phyloP scores from a whole-genome alignment of 257 asterid species.

The Catharanthus roseus region DNA sequence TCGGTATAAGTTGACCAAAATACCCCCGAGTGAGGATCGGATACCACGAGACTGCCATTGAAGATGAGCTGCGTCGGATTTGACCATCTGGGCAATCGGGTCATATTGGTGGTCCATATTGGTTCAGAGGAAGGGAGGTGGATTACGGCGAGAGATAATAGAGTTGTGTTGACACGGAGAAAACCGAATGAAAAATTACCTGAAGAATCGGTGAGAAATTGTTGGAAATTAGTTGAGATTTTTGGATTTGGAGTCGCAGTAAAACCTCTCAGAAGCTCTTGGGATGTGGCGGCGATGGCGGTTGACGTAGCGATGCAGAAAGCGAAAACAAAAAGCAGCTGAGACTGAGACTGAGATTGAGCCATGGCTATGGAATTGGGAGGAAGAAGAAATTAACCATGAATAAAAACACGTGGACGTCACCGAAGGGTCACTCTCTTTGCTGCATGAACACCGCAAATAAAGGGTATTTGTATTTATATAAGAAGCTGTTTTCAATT shows the following conservation, averaged over 20 bases:
- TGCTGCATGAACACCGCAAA: slow-evolving; percentile 11
- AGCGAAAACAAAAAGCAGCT: neutral
- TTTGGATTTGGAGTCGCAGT: slow-evolving; percentile 45
- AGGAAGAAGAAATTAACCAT: slow-evolving; percentile 10
- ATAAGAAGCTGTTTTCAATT: neutral
- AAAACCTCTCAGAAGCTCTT: slow-evolving; percentile 49
- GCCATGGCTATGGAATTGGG: neutral
- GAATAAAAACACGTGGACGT: slow-evolving; percentile 16
- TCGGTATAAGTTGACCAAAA: slow-evolving; percentile 67
- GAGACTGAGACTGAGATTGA: too few species aligned
- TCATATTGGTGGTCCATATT: slow-evolving; percentile 53
- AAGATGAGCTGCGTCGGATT: slow-evolving; percentile 44
- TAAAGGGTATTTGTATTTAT: neutral
- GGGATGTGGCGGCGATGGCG: slow-evolving; percentile 16
- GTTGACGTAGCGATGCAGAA: neutral
- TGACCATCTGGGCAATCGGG: slow-evolving; percentile 52
- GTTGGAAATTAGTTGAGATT: slow-evolving; percentile 49
- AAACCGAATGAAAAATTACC: slow-evolving; percentile 78
- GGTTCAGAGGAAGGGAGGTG: slow-evolving; percentile 59
- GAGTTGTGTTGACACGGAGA: slow-evolving; percentile 45
- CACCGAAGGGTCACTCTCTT: slow-evolving; percentile 9
- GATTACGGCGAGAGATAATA: slow-evolving; percentile 48
- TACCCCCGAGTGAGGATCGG: slow-evolving; percentile 57
- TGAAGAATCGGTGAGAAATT: slow-evolving; percentile 50
- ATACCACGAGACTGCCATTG: slow-evolving; percentile 67